phyloP scores from a whole-genome alignment of 228 moss, liverwort and hornwort genomes.

The Sphagnum magellanicum region DNA sequence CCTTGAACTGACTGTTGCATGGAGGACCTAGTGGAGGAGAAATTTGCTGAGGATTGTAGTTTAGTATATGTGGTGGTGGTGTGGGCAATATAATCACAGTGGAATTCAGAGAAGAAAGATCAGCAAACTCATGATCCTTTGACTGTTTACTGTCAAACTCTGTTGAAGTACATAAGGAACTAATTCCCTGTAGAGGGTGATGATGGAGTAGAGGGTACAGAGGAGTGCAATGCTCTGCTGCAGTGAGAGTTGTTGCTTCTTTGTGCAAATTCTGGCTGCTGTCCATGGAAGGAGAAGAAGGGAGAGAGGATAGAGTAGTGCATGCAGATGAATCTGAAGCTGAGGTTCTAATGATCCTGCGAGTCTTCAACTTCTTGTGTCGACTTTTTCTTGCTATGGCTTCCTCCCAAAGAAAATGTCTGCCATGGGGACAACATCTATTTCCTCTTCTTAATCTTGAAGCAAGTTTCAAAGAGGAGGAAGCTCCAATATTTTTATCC shows the following conservation, averaged over 20 bases:
- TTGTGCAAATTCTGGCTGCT: not conserved
- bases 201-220: no score
- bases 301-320: constrained; percentile 55
- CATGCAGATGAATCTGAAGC: constrained; percentile 66
- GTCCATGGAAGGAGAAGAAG: constrained; percentile 87
- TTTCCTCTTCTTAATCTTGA: not conserved
- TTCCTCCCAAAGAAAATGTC: not conserved
- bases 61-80: no score
- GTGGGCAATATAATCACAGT: no score
- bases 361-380: not conserved
- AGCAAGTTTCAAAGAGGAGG: not conserved
- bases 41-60: no score
- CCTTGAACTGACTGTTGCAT: no score
- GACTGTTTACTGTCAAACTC: no score
- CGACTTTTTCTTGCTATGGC: not conserved
- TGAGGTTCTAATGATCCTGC: constrained; percentile 9
- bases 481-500: constrained; percentile 7
- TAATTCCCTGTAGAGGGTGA: no score
- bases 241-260: constrained; percentile 53
- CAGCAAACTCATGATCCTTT: no score
- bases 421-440: constrained; percentile 3
- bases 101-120: no score
- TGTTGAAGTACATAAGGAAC: no score
- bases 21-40: no score
- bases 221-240: not conserved